Conservation (phyloP, 2,329 filamentous ascomycete species). For the Curvularia hawaiiensis region DNA sequence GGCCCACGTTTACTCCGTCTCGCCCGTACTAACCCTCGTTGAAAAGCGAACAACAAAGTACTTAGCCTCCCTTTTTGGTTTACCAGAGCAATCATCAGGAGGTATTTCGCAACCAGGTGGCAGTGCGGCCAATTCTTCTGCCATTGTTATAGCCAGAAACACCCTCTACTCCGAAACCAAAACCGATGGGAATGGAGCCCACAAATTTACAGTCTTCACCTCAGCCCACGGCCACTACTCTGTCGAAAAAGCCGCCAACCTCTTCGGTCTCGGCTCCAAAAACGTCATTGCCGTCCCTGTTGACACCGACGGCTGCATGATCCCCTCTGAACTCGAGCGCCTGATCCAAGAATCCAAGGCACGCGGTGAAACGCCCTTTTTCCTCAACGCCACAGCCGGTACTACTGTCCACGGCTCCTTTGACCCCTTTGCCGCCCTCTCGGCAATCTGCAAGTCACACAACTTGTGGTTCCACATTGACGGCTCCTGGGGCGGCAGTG, state of each 20-base stretch:
- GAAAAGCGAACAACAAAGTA: slow-evolving; percentile 80
- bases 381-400: slow-evolving; percentile 93
- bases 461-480: slow-evolving; percentile 93
- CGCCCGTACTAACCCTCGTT: slow-evolving; percentile 82
- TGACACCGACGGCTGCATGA: slow-evolving; percentile 74
- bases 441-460: slow-evolving; percentile 71
- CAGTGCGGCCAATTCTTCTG: slow-evolving; percentile 81
- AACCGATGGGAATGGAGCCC: slow-evolving; percentile 66
- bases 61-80: slow-evolving; percentile 72
- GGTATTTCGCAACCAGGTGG: slow-evolving; percentile 82
- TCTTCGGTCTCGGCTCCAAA: slow-evolving; percentile 79
- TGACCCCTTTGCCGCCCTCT: slow-evolving; percentile 76
- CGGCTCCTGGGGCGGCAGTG: slow-evolving; percentile 86
- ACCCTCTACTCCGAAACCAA: slow-evolving; percentile 82
- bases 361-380: slow-evolving; percentile 81
- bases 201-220: slow-evolving; percentile 82
- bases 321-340: slow-evolving; percentile 66
- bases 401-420: slow-evolving; percentile 92
- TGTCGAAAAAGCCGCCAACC: slow-evolving; percentile 91
- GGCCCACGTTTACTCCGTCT: slow-evolving; percentile 92
- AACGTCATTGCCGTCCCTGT: slow-evolving; percentile 77
- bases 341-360: slow-evolving; percentile 65
- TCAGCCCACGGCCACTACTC: slow-evolving; percentile 91
- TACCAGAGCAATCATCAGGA: slow-evolving; percentile 60
- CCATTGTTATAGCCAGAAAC: slow-evolving; percentile 87